Conservation (phyloP, 202 grass and related monocot genomes). For the Zoysia matrella region DNA sequence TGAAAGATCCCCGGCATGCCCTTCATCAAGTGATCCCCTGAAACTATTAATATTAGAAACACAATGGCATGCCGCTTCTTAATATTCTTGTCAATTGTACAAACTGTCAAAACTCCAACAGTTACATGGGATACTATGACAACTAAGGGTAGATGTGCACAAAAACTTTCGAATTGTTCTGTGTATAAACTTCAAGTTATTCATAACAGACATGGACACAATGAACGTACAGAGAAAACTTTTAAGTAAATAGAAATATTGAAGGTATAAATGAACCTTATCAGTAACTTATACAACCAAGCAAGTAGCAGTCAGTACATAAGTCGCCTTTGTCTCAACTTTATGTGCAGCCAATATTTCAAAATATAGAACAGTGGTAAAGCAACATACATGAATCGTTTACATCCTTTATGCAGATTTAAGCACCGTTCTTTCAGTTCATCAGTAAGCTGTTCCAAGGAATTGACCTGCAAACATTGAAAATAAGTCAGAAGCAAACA, state of each 20-base stretch:
- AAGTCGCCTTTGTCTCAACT: neutral
- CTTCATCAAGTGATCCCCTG: no score
- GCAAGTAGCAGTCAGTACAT: neutral
- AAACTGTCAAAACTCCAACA: no score
- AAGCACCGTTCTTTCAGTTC: no score
- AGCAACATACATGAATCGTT: constrained; percentile 72
- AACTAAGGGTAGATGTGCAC: neutral
- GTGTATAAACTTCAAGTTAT: neutral
- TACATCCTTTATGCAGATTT: no score
- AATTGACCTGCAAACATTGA: no score
- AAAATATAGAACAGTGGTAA: constrained; percentile 5
- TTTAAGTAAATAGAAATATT: neutral
- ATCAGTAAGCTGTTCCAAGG: no score
- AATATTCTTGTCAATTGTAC: no score
- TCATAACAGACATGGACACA: neutral
- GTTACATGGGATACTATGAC: no score
- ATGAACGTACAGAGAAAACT: neutral
- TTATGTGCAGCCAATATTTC: constrained; percentile 31
- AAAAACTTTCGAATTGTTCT: constrained; percentile 9
- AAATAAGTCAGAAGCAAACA: constrained; percentile 37
- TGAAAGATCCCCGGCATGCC: no score
- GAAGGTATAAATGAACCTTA: neutral
- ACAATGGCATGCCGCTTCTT: no score
- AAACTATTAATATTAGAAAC: no score
- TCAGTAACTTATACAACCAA: neutral